phyloP scores from a whole-genome alignment of 75 land plant species.

The Cryptomeria japonica region DNA sequence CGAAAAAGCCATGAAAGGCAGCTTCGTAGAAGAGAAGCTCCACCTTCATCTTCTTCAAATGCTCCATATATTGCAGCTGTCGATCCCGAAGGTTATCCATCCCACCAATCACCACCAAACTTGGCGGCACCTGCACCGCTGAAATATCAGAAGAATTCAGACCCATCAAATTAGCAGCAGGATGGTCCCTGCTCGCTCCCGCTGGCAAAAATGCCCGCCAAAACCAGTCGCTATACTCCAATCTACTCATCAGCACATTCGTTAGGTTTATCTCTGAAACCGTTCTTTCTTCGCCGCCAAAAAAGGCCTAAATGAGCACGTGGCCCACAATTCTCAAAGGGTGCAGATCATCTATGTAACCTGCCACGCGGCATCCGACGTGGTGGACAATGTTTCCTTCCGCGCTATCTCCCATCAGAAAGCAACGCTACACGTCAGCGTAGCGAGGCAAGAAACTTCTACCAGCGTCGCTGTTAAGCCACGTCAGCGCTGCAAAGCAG shows the following conservation, averaged over 20 bases:
- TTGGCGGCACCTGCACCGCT: constrained; percentile 41
- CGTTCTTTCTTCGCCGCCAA: constrained; percentile 49
- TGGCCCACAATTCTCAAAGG: constrained; percentile 32
- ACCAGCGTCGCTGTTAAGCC: constrained; percentile 17
- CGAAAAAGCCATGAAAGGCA: constrained; percentile 28
- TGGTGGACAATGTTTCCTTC: constrained; percentile 69
- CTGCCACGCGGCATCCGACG: constrained; percentile 30
- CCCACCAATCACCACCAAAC: constrained; percentile 51
- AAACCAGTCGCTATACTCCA: constrained; percentile 38
- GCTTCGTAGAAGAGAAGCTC: constrained; percentile 27
- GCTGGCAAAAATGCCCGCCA: constrained; percentile 57
- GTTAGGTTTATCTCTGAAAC: constrained; percentile 19
- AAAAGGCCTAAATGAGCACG: constrained; percentile 49
- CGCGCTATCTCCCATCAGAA: constrained; percentile 65
- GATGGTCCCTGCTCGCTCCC: constrained; percentile 48
- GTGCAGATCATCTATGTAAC: background rate
- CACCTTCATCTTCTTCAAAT: constrained; percentile 37
- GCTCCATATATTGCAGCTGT: constrained; percentile 37
- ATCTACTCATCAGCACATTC: constrained; percentile 8
- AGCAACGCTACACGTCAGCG: constrained; percentile 31
- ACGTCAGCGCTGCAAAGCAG: constrained; percentile 34
- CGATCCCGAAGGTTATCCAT: constrained; percentile 58
- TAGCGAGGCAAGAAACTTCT: background rate
- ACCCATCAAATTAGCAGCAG: constrained; percentile 36
- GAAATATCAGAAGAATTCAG: background rate